Conservation (phyloP, 371 early-diverging fungal species). For the Syncephalis fuscata region DNA sequence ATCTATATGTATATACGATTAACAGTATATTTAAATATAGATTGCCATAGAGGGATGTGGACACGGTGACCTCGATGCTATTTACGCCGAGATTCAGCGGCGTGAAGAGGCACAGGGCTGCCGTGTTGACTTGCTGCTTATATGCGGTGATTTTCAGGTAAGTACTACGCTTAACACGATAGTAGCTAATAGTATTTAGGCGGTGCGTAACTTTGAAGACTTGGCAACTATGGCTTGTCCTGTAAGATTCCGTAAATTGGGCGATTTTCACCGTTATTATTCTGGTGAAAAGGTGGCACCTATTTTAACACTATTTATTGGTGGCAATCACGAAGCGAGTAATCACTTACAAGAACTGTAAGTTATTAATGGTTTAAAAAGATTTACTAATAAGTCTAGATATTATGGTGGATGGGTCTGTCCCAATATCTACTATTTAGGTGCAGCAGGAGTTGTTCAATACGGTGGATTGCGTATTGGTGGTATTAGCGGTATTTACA, state of each 20-base stretch:
- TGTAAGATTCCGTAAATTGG: constrained; percentile 59
- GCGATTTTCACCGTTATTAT: constrained; percentile 85
- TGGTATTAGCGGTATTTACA: constrained; percentile 89
- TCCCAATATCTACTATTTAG: constrained; percentile 87
- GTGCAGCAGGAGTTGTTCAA: constrained; percentile 62
- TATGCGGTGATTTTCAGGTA: constrained; percentile 96
- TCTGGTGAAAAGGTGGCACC: constrained; percentile 65
- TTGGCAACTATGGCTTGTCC: constrained; percentile 66
- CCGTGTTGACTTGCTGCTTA: constrained; percentile 74
- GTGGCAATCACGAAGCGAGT: constrained; percentile 96
- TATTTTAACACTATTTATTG: constrained; percentile 81
- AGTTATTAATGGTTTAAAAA: constrained; percentile 8
- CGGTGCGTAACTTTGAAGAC: constrained; percentile 73
- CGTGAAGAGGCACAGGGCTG: constrained; percentile 20
- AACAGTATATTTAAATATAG: constrained; percentile 17
- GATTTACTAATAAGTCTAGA: constrained; percentile 12
- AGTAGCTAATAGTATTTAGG: constrained; percentile 16
- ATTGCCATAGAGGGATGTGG: constrained; percentile 90
- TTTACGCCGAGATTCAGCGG: constrained; percentile 50
- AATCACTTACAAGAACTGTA: constrained; percentile 86
- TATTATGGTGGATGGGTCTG: constrained; percentile 94
- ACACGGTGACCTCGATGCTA: constrained; percentile 82
- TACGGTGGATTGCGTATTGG: constrained; percentile 81
- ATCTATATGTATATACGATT: too few relatives aligned
- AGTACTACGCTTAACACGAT: neutral